Conservation (phyloP, 192 early-diverging fungal genomes). For the Coemansia sp. region DNA sequence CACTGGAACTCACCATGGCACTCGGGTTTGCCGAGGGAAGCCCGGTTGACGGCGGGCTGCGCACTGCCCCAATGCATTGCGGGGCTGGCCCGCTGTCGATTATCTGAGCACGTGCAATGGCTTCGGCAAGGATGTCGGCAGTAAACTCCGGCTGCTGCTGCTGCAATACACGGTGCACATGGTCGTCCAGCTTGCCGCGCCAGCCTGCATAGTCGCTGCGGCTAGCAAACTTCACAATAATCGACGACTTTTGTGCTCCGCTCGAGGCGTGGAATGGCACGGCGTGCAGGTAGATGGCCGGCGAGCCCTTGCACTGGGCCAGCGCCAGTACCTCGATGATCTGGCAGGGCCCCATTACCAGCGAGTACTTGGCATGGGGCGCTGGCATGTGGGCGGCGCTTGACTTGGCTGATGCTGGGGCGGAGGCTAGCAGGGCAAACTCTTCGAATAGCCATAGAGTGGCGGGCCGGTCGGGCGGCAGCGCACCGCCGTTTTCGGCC, state of each 20-base stretch:
- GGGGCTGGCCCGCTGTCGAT: constrained; percentile 19
- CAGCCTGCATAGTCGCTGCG: constrained; percentile 38
- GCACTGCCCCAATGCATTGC: constrained; percentile 23
- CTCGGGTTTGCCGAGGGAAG: constrained; percentile 16
- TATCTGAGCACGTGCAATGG: constrained; percentile 39
- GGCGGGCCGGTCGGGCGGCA: constrained; percentile 25
- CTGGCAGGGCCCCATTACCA: constrained; percentile 32
- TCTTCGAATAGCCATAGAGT: constrained; percentile 48
- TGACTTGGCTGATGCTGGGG: background rate
- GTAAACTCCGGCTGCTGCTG: constrained; percentile 26
- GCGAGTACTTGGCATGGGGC: constrained; percentile 16
- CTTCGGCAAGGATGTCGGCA: constrained; percentile 41
- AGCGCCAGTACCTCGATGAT: constrained; percentile 46
- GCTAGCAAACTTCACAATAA: constrained; percentile 40
- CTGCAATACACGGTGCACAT: constrained; percentile 31
- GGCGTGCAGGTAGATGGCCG: constrained; percentile 26
- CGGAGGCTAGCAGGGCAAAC: constrained; percentile 29
- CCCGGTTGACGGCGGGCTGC: constrained; percentile 29
- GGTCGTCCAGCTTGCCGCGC: constrained; percentile 38
- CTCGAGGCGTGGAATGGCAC: constrained; percentile 17
- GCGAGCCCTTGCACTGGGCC: constrained; percentile 42
- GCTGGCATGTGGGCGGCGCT: constrained; percentile 12
- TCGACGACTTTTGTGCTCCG: constrained; percentile 18
- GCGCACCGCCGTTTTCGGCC: constrained; percentile 11
- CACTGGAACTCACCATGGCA: constrained; percentile 17